A percentile compares a stretch with the other conserved stretches of the same genome.
Conservation (phyloP, 2,329 filamentous ascomycete genomes). For the Pseudocercospora fuligena region DNA sequence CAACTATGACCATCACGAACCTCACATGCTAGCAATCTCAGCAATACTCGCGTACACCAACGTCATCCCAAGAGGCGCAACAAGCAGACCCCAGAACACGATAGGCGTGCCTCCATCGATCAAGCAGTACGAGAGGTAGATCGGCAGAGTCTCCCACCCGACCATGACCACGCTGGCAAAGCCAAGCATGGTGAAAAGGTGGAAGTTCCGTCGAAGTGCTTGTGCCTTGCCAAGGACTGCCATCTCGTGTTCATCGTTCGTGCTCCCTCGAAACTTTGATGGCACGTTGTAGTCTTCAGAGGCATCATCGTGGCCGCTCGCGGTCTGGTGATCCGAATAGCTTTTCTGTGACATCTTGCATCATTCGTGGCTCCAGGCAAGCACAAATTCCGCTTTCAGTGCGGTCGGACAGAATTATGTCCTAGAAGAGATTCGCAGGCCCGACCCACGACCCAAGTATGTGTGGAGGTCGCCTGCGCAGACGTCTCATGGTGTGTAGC, state of each 20-base stretch:
- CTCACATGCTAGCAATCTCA: constrained; percentile 42
- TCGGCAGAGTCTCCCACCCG: constrained; percentile 28
- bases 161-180: constrained; percentile 30
- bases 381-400: no score
- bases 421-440: no score
- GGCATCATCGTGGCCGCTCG: not conserved
- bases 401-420: no score
- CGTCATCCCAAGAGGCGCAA: constrained; percentile 41
- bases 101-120: constrained; percentile 37
- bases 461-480: no score
- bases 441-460: no score
- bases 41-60: constrained; percentile 42
- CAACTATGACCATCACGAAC: not conserved
- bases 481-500: no score
- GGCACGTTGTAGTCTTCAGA: not conserved
- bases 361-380: no score
- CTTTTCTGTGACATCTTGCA: not conserved
- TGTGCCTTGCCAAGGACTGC: not conserved
- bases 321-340: not conserved
- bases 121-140: constrained; percentile 10
- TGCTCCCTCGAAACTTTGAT: not conserved
- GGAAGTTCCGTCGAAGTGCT: constrained; percentile 24
- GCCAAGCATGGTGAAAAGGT: constrained; percentile 31
- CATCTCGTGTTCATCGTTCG: not conserved
- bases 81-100: constrained; percentile 42